Evolutionary conservation across 73 alveolate genomes (phyloP).

Genomic region (Durusdinium trenchii): DNA sequence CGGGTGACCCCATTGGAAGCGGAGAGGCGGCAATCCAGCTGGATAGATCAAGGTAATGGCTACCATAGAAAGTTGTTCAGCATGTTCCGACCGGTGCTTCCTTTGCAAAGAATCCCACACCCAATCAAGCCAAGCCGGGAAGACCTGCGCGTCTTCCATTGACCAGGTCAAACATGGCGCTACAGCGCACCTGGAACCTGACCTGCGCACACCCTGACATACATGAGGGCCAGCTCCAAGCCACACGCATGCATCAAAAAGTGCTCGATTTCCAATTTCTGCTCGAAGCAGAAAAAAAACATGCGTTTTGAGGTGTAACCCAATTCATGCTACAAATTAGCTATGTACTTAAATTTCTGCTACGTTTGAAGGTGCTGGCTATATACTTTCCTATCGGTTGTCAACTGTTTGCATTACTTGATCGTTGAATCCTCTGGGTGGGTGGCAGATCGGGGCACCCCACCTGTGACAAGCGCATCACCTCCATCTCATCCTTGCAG

Average conservation of each 20-base stretch:
- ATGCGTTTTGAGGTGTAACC: background rate
- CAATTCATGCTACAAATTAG: background rate
- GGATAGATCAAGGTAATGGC: background rate
- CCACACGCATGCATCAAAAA: background rate
- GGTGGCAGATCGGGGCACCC: too few species aligned
- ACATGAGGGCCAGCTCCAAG: background rate
- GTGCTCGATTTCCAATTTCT: background rate
- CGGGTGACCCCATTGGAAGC: background rate
- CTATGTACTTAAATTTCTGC: background rate
- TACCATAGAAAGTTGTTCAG: background rate
- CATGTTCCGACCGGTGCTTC: background rate
- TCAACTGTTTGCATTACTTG: too few species aligned
- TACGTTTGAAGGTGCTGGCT: background rate
- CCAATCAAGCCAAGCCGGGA: background rate
- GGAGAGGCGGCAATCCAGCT: background rate
- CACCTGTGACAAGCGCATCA: conserved; percentile 78
- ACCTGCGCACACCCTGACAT: background rate
- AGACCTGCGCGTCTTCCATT: background rate
- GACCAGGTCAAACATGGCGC: background rate
- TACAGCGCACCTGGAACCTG: background rate
- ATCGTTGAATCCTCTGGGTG: too few species aligned
- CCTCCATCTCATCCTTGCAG: conserved; percentile 51
- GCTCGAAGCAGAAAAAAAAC: background rate
- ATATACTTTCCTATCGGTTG: background rate
- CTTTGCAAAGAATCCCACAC: background rate